Evolutionary conservation across 352 stramenopile genomes (phyloP), one percentile per base, ranked within the genome.

Genomic region (Globisporangium recalcitrans): DNA sequence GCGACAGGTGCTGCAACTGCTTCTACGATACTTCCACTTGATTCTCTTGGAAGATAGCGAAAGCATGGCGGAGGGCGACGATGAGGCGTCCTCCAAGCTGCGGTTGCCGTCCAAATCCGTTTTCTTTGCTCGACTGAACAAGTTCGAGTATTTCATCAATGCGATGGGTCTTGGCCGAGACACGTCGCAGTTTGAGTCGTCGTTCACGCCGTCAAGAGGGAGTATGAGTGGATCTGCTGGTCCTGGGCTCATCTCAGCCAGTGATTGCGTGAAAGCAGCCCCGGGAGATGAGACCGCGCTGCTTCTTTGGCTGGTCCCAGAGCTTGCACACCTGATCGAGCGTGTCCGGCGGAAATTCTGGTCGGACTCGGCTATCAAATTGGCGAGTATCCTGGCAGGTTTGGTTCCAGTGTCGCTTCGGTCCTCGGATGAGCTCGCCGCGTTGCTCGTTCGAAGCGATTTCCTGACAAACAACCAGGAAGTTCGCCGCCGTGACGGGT

Each of bases 121-220:
- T 14, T 93, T 91, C 70, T 82, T 88, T 40, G 73, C 78, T 19
- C 78, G 78, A 11, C 82, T 93, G 49, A 90, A 89, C 69, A 91
- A 92, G 63, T 71, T 94, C 3, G 85, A 92, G 63, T 92, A 94
- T 64, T 94, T 91, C 63, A 79, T 91, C 27, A 86, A 94, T 49
- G 75, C 80, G 0, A 88, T 94, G 79, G 77, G 80, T 8, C 67
- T 94, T 14, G 82, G 80, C 3, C 78, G 86, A 22, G 84, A 92
- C 26, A 77, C 77, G 22, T 76, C 80, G 36, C 80, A 90, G 62
- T 87, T 85, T 48, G 80, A 90, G 42, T 90, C 82, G 22, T 84
- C 77, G 24, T 92, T 92, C 58, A 83, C 80, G 2, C 82, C 82
- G 19, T 85, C 74, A 51, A 68, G 79, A 14, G 70, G 72, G 26